A percentile compares a stretch with the other conserved stretches of the same genome.
phyloP scores from a whole-genome alignment of 2,329 filamentous ascomycete genomes.

The Epichloe uncinata region DNA sequence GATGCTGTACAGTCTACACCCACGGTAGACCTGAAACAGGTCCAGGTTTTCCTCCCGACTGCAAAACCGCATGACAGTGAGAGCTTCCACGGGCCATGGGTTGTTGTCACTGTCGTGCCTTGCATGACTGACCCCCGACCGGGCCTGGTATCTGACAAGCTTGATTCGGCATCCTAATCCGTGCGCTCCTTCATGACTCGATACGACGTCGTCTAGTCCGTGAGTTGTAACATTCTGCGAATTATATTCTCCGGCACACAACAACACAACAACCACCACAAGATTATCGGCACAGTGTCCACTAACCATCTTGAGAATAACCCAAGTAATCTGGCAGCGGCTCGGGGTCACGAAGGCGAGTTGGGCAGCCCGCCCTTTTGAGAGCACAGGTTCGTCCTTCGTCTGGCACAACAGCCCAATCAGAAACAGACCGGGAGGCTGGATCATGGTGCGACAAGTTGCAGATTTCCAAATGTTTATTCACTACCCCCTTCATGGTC shows the following conservation, averaged over 20 bases:
- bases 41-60: conserved; percentile 2
- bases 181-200: background rate
- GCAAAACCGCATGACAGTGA: conserved; percentile 4
- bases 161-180: background rate
- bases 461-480: background rate
- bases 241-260: background rate
- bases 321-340: background rate
- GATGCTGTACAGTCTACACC: background rate
- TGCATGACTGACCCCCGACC: conserved; percentile 7
- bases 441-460: background rate
- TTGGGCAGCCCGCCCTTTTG: background rate
- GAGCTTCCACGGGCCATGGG: background rate
- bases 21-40: conserved; percentile 9
- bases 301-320: background rate
- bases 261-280: background rate
- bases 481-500: no score
- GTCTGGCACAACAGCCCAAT: background rate
- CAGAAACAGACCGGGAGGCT: background rate
- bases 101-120: conserved; percentile 12
- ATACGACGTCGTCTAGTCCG: no score
- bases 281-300: background rate
- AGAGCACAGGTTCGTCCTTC: background rate
- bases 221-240: no score
- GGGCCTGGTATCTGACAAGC: background rate
- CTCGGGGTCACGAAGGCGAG: no score